Conservation (phyloP, 1,284 basidiomycete genomes). For the Cerioporus squamosus region DNA sequence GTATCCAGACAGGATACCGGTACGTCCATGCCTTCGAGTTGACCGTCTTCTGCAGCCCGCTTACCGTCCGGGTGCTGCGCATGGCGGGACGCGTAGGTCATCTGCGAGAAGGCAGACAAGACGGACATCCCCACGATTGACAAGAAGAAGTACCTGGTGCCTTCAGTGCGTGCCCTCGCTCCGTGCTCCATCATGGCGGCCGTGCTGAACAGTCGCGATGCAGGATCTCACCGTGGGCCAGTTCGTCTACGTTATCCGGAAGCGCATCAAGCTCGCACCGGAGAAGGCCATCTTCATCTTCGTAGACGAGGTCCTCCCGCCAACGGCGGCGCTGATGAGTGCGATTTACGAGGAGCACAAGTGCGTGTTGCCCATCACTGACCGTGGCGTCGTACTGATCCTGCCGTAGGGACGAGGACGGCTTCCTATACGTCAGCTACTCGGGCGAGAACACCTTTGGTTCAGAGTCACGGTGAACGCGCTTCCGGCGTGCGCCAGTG, state of each 20-base stretch:
- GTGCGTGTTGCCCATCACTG: conserved; percentile 53
- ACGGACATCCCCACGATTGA: conserved; percentile 99
- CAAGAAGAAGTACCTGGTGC: conserved; percentile 99
- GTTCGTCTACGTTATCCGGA: conserved; percentile 99
- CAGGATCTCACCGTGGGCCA: conserved; percentile 98
- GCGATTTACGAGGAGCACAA: conserved; percentile 99
- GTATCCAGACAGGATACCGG: conserved; percentile 98
- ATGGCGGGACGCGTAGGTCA: conserved; percentile 66
- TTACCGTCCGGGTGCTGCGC: conserved; percentile 22
- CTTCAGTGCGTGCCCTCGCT: conserved; percentile 67
- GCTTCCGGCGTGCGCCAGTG: conserved; percentile 17
- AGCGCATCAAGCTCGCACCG: conserved; percentile 99
- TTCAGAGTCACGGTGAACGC: conserved; percentile 35
- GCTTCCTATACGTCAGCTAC: conserved; percentile 96
- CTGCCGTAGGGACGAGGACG: conserved; percentile 84
- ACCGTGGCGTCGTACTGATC: not conserved
- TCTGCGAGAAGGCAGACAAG: conserved; percentile 99
- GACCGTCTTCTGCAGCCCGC: conserved; percentile 4
- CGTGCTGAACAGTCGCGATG: conserved; percentile 12
- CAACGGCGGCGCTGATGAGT: conserved; percentile 98
- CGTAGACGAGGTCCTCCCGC: conserved; percentile 97
- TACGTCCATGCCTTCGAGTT: conserved; percentile 49
- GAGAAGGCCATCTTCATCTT: conserved; percentile 99
- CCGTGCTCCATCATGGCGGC: conserved; percentile 11
- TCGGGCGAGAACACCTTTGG: conserved; percentile 98